phyloP scores from a whole-genome alignment of 169 alveolate genomes.

The Cryptosporidium andersoni region DNA sequence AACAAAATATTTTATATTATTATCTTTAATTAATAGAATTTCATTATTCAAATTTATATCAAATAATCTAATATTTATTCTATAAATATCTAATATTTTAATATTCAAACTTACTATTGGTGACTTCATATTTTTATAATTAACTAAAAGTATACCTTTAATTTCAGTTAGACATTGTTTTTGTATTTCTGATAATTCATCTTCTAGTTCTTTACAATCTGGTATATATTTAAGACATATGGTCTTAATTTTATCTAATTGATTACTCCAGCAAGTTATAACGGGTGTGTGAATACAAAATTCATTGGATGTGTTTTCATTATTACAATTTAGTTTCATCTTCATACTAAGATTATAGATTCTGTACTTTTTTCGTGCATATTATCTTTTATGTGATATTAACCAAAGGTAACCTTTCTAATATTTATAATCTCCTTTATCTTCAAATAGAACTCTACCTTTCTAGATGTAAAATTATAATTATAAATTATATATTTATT shows the following conservation, averaged over 20 bases:
- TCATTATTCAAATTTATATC: background rate
- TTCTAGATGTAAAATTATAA: too few species aligned
- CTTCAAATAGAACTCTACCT: too few species aligned
- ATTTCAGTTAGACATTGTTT: constrained; percentile 47
- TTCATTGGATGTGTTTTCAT: background rate
- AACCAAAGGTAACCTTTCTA: too few species aligned
- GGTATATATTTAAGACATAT: constrained; percentile 1
- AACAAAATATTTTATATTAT: background rate
- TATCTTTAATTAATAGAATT: background rate
- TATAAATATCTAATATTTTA: background rate
- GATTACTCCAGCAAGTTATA: constrained; percentile 60
- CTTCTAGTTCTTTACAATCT: constrained; percentile 10
- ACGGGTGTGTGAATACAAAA: constrained; percentile 40
- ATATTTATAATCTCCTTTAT: too few species aligned
- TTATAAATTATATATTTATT: too few species aligned
- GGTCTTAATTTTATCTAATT: constrained; percentile 42
- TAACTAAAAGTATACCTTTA: constrained; percentile 39
- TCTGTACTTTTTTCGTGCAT: too few species aligned
- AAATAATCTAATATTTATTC: background rate
- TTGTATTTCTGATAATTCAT: constrained; percentile 20
- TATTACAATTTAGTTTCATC: too few species aligned
- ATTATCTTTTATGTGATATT: too few species aligned
- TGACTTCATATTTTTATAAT: constrained; percentile 10
- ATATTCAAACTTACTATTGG: background rate
- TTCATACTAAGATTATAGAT: too few species aligned